Base-by-base conservation (phyloP, 2,329 filamentous ascomycete genomes). In the Metarhizium album region DNA sequence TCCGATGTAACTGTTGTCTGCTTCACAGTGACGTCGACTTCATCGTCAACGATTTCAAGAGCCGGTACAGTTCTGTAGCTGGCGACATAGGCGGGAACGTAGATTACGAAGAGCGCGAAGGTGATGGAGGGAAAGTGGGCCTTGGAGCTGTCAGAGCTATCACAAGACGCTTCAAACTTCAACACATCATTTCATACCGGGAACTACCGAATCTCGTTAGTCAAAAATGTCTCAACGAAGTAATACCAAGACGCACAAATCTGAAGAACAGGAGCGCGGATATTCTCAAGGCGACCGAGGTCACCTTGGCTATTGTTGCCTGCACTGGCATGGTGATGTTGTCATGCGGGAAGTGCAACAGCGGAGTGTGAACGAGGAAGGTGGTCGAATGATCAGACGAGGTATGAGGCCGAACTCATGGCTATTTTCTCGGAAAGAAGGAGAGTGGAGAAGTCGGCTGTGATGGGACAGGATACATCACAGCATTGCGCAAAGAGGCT, bases 71-170 rank as follows among this genome's bases (percentile, higher is more conserved):
- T 72, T 24, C 77, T 65, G 61, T 79, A 82, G 57, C 75, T 79
- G 13, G 72, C 68, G 47, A 86, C 64, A 65, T 85, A 87, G 0
- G 82, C 73, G 0, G 83, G 75, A 0, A 83, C 62, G 58, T 87
- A 88, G 52, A 88, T 66, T 23, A 78, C 81, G 53, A 85, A 82
- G 2, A 85, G 69, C 0, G 83, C 74, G 51, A 81, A 80, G 3
- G 82, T 70, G 37, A 79, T 58, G 29, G 82, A 82, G 53, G 74
- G 63, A 53, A 71, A 65, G 56, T 66, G 65, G 50, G 66, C 67
- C 66, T 69, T 57, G 11, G 49, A 42, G 35, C 42, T 38, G 49
- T 58, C 52, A 53, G 53, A 16, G 42, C 11, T 24, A 6, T 45
- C 16, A 8, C 29, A 38, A 45, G 24, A n/a, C n/a, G n/a, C n/a